These are phyloP conservation scores for Polychaeton citri DNA, from an alignment of 2,329 filamentous ascomycete species.

Conservation along the genomic window DNA sequence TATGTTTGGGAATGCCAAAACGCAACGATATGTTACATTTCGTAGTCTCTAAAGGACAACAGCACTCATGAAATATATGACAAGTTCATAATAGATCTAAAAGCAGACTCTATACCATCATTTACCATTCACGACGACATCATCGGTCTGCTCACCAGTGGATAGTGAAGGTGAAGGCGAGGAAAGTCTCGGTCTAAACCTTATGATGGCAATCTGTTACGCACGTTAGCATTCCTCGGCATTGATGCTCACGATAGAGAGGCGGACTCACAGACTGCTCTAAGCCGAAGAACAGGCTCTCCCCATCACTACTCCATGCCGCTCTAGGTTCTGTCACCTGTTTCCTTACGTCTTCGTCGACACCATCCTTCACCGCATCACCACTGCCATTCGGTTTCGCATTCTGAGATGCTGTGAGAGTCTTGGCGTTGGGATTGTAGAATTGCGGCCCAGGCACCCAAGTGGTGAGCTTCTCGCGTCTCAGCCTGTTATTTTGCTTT, in stretches of 20 bases:
- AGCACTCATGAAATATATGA: too few relatives aligned
- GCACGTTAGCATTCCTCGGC: neutral
- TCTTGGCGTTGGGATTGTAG: neutral
- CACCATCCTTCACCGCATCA: too few relatives aligned
- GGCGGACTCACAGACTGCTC: conserved; percentile 32
- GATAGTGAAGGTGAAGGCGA: neutral
- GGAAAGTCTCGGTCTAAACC: conserved; percentile 7
- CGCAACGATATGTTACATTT: too few relatives aligned
- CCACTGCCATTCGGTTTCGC: neutral
- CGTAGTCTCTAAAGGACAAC: too few relatives aligned
- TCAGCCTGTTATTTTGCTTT: neutral
- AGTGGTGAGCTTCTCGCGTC: neutral
- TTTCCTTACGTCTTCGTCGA: too few relatives aligned
- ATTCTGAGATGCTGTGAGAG: neutral
- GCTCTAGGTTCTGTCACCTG: neutral
- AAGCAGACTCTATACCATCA: too few relatives aligned
- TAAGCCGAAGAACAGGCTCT: conserved; percentile 4
- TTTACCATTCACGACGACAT: neutral
- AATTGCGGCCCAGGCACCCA: neutral
- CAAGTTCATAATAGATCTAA: too few relatives aligned
- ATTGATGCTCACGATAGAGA: neutral
- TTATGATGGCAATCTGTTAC: conserved; percentile 9
- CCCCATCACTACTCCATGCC: neutral
- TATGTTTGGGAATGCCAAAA: too few relatives aligned
- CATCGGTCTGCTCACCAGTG: neutral